Percentiles rank a stretch among this genome's conserved stretches.
Conservation (phyloP, 1,284 basidiomycete species). For the Flammula alnicola region DNA sequence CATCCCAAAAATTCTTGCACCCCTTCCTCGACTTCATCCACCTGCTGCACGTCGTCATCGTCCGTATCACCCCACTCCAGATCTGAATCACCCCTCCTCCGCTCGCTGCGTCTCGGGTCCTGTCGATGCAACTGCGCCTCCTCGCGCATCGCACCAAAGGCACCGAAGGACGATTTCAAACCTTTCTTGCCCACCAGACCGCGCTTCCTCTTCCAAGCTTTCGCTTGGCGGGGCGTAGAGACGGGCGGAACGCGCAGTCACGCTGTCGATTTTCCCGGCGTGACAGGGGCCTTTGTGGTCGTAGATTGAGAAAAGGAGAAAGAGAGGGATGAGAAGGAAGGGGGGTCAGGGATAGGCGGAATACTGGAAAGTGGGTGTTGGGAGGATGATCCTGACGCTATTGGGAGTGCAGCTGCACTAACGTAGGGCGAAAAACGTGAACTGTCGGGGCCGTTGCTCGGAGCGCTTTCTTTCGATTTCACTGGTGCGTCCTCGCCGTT, state of each 20-base stretch:
- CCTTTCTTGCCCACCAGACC: constrained; percentile 20
- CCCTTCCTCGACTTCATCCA: constrained; percentile 23
- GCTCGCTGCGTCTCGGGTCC: constrained; percentile 51
- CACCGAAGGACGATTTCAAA: constrained; percentile 42
- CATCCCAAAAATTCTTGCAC: constrained; percentile 27
- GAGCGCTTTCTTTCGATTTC: neutral
- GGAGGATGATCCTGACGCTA: constrained; percentile 4
- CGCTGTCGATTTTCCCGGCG: constrained; percentile 5
- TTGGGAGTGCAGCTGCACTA: constrained; percentile 11
- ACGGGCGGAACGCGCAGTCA: constrained; percentile 25
- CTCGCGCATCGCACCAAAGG: constrained; percentile 59
- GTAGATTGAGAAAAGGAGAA: constrained; percentile 14
- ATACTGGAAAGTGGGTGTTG: neutral
- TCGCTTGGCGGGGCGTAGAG: constrained; percentile 31
- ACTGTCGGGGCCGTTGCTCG: constrained; percentile 1
- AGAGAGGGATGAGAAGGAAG: constrained; percentile 27
- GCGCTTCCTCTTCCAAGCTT: constrained; percentile 25
- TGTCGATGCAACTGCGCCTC: constrained; percentile 50
- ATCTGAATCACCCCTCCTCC: constrained; percentile 69
- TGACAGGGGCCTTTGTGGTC: neutral
- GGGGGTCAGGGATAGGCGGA: constrained; percentile 1
- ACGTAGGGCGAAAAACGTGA: constrained; percentile 19
- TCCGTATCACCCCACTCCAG: constrained; percentile 70
- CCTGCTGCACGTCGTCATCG: constrained; percentile 28
- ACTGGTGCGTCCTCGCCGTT: neutral